Evolutionary conservation across 2,329 filamentous ascomycete species (phyloP).

Genomic region (Exophiala sp.): DNA sequence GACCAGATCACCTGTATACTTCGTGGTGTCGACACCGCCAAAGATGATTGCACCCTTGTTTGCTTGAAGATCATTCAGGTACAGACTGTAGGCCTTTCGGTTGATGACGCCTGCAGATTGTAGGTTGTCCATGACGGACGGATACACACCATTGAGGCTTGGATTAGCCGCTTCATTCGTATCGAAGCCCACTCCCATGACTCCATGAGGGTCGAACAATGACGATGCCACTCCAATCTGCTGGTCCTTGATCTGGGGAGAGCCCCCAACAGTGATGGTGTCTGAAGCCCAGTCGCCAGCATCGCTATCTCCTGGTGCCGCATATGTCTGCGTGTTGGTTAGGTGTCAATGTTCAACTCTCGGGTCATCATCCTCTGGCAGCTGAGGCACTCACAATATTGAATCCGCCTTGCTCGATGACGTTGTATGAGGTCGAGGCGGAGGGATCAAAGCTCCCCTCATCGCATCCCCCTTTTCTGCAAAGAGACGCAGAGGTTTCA

Average conservation of each 20-base stretch:
- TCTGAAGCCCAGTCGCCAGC: constrained; percentile 24
- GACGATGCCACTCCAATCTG: constrained; percentile 20
- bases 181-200: constrained; percentile 25
- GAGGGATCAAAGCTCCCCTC: constrained; percentile 15
- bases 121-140: constrained; percentile 21
- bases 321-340: constrained; percentile 16
- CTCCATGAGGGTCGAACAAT: constrained; percentile 19
- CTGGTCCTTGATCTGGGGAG: constrained; percentile 13
- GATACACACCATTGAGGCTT: constrained; percentile 12
- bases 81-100: constrained; percentile 23
- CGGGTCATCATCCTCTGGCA: neutral
- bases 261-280: constrained; percentile 18
- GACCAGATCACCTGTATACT: constrained; percentile 56
- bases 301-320: constrained; percentile 18
- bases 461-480: constrained; percentile 19
- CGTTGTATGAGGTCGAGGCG: constrained; percentile 15
- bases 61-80: constrained; percentile 21
- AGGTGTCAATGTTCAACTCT: too few relatives aligned
- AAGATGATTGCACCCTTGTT: constrained; percentile 55
- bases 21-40: constrained; percentile 63
- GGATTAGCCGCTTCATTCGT: constrained; percentile 13
- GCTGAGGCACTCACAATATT: constrained; percentile 15
- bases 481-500: constrained; percentile 11
- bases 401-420: constrained; percentile 20
- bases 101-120: constrained; percentile 14